Evolutionary conservation across 1,284 basidiomycete species (phyloP), one percentile per base, ranked within the genome.

Genomic region (Pseudozyma tsukubaensis): DNA sequence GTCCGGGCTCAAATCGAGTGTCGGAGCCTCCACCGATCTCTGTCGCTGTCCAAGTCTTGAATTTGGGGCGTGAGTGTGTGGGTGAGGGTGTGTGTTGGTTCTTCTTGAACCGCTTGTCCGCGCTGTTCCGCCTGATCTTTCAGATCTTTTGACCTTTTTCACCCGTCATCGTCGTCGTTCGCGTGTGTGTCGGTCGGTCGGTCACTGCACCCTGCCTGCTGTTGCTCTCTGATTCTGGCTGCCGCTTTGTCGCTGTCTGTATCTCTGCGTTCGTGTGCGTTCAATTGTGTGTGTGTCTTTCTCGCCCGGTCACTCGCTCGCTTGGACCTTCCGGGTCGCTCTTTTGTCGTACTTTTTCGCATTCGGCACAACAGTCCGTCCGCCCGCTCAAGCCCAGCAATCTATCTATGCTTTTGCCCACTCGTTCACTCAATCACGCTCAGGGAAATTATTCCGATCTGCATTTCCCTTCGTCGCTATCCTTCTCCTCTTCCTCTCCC

Each of bases 11-110:
- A 18, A 42, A 42, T n/a, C n/a, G n/a, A n/a, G n/a, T 53, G 36
- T 18, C 24, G 16, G 39, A 43, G 51, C 60, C 61, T 62, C 59
- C 47, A 62, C 59, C 61, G 55, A 58, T 64, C 55, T 64, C 44
- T 40, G 40, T 42, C 14, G 40, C 40, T 42, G 19, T 18, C 43
- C 24, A 21, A 18, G 24, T 7, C 18, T 21, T 45, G 43, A 35
- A 24, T 18, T 21, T 40, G 42, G 14, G 24, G 29, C 19, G 47
- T 36, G 49, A 32, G 36, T 48, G 34, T 39, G 44, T 16, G 21
- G 32, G 39, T 43, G 47, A 50, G 47, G 21, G 47, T 11, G 37
- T 40, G 35, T 39, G n/a, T n/a, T n/a, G n/a, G n/a, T 51, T 59
- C 49, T 49, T 53, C 44, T 47, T 42, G 51, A 48, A 43, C 50